Evolutionary conservation across 352 stramenopile genomes (phyloP).

Genomic region (Pythium biforme): DNA sequence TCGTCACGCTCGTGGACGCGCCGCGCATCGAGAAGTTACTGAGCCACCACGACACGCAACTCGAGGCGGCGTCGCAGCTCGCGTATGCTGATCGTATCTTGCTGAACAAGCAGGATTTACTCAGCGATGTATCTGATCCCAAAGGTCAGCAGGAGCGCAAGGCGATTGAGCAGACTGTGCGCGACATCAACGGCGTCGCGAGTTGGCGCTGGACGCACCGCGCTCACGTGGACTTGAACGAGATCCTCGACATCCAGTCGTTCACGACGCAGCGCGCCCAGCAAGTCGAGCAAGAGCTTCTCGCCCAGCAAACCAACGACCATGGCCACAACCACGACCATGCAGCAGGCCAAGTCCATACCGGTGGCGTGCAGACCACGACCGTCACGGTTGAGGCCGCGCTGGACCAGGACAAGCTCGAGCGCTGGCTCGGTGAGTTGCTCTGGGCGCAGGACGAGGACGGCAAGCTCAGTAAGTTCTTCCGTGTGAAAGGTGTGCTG

Average conservation of each 20-base stretch:
- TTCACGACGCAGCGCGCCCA: constrained; percentile 68
- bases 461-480: constrained; percentile 40
- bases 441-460: constrained; percentile 60
- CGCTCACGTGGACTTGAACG: constrained; percentile 53
- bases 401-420: constrained; percentile 53
- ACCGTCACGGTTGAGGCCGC: constrained; percentile 48
- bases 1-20: constrained; percentile 97
- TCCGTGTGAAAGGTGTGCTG: constrained; percentile 77
- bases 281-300: constrained; percentile 52
- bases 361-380: constrained; percentile 67
- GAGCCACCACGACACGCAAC: constrained; percentile 19
- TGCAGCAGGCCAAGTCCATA: constrained; percentile 32
- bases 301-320: constrained; percentile 1
- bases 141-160: constrained; percentile 23
- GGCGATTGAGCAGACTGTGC: constrained; percentile 44
- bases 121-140: constrained; percentile 58
- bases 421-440: constrained; percentile 68
- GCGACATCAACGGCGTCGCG: constrained; percentile 67
- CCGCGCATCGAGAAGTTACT: constrained; percentile 82
- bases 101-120: constrained; percentile 98
- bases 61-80: constrained; percentile 94
- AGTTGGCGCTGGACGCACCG: constrained; percentile 61
- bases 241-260: constrained; percentile 77
- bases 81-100: constrained; percentile 98
- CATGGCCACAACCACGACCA: constrained; percentile 10